phyloP scores from a whole-genome alignment of 202 grass and related monocot genomes.

The Cymbopogon flexuosus region DNA sequence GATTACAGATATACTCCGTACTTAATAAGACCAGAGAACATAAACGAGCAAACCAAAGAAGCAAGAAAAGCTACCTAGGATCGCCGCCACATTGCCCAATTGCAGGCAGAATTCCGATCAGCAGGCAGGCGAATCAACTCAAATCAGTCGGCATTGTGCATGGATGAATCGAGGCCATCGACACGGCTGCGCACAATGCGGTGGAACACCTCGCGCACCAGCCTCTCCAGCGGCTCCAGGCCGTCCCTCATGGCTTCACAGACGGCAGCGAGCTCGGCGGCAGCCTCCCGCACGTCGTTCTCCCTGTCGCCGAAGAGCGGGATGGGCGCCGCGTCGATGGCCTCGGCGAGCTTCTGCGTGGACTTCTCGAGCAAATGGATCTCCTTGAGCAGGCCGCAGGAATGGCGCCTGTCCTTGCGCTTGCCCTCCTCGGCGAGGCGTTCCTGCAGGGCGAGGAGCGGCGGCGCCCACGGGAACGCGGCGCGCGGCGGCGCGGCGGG shows the following conservation, averaged over 20 bases:
- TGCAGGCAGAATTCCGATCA: background rate
- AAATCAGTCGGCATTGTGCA: conserved; percentile 51
- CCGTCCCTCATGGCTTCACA: conserved; percentile 56
- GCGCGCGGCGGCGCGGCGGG: conserved; percentile 52
- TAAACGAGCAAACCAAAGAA: conserved; percentile 36
- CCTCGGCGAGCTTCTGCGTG: conserved; percentile 59
- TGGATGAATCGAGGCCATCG: conserved; percentile 56
- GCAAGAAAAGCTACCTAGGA: conserved; percentile 43
- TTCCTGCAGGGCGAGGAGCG: conserved; percentile 72
- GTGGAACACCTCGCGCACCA: conserved; percentile 86
- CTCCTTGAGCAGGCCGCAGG: conserved; percentile 68
- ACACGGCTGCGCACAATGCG: conserved; percentile 86
- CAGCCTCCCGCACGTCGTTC: conserved; percentile 42
- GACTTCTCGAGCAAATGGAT: conserved; percentile 63
- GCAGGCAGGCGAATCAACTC: background rate
- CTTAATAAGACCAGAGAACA: conserved; percentile 17
- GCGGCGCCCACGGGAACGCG: conserved; percentile 68
- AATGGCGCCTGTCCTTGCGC: conserved; percentile 73
- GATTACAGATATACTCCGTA: conserved; percentile 17
- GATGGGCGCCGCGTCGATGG: conserved; percentile 52
- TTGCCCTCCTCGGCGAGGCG: conserved; percentile 78
- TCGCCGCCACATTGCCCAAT: conserved; percentile 25
- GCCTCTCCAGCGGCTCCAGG: conserved; percentile 72
- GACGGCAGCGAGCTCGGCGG: conserved; percentile 54
- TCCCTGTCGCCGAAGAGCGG: conserved; percentile 59